Evolutionary conservation across 768 basidiomycete species (phyloP), one percentile per base, ranked within the genome.

Genomic region (Trametes meyenii): DNA sequence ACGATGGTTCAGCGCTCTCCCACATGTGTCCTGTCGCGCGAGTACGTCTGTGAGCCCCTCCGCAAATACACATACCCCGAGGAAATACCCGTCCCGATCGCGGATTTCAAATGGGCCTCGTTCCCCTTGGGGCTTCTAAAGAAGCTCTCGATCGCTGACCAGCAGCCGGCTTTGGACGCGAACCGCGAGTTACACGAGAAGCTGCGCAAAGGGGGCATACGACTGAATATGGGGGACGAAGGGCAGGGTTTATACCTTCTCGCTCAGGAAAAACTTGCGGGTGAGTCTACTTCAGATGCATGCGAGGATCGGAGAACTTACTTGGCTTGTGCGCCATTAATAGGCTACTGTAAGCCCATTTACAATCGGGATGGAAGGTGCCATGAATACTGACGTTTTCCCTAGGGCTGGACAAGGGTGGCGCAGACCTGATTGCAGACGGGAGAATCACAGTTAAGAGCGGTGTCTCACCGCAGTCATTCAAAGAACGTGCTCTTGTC

Each of bases 361-460:
- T 21, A 3, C 43, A 14, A 5, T 19, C 2, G 3, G 21, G 17
- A 13, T 33, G 14, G 24, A 36, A 23, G 19, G 1, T 12, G 19
- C 21, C 19, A n/a, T 33, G 29, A 26, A 6, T 13, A 2, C 12
- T 33, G 16, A 21, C 16, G 7, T 19, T 33, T 16, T 39, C n/a
- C 36, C 5, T 24, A 63, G 62, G 62, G 62, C 24, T 63, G 63
- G 72, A 73, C 52, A 62, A 63, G 0, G 82, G 80, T n/a, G 73
- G 78, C 0, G 76, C 79, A 38, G 71, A 74, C 59, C 71, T 80
- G 55, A 82, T 84, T 58, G 75, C 75, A 23, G 75, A 80, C 26
- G 81, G 84, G 19, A 73, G 73, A 48, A 83, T 85, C 76, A 82
- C 81, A 66, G 68, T 84, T 65, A 83, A 78, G 71, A 75, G 73